Conservation (phyloP, 306 rosid species). For the Pyrus bretschneideri region DNA sequence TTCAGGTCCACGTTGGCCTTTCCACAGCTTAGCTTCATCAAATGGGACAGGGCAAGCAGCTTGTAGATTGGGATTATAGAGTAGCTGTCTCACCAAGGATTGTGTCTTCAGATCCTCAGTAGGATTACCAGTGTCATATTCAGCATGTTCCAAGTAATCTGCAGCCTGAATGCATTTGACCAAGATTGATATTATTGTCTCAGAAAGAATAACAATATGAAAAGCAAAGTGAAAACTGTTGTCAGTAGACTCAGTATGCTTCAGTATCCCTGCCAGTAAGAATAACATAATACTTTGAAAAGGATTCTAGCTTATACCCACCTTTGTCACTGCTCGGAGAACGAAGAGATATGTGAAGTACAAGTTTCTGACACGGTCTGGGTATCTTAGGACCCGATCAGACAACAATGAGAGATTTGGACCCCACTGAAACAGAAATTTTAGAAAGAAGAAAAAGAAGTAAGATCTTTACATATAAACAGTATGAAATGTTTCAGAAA, state of each 20-base stretch:
- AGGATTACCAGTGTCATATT: conserved; percentile 72
- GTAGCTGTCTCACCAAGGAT: conserved; percentile 73
- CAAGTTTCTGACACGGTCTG: conserved; percentile 86
- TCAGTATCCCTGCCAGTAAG: background rate
- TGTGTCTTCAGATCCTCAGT: conserved; percentile 75
- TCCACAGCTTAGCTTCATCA: conserved; percentile 98
- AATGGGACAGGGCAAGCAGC: conserved; percentile 97
- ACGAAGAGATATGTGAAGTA: conserved; percentile 93
- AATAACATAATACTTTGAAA: background rate
- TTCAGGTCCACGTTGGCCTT: conserved; percentile 93
- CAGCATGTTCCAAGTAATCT: conserved; percentile 87
- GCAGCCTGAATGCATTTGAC: conserved; percentile 56
- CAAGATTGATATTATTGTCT: conserved; percentile 11
- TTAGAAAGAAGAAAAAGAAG: background rate
- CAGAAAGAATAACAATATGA: background rate
- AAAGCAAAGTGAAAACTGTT: background rate
- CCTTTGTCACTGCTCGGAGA: conserved; percentile 94
- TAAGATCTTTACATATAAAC: background rate
- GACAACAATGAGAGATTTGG: conserved; percentile 65
- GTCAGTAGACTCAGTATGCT: background rate
- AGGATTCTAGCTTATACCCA: conserved; percentile 27
- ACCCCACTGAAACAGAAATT: conserved; percentile 70
- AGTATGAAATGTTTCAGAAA: background rate
- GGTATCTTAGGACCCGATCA: conserved; percentile 75
- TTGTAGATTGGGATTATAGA: conserved; percentile 68